Evolutionary conservation across 768 basidiomycete species (phyloP).

Genomic region (Pisolithus microcarpus): DNA sequence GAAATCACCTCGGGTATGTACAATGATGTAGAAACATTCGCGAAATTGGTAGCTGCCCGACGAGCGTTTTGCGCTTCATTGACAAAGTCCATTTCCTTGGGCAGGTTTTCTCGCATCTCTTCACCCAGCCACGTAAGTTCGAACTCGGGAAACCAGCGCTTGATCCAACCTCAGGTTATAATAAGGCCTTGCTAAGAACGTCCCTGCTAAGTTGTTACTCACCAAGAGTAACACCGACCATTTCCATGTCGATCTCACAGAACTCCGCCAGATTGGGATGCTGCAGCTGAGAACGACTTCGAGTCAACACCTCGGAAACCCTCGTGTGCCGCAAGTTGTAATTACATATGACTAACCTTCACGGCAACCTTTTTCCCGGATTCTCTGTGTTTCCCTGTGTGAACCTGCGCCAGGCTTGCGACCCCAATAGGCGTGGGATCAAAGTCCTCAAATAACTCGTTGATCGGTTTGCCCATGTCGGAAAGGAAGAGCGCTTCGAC

Average conservation of each 20-base stretch:
- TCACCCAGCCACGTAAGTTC: constrained; percentile 91
- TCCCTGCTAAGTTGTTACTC: constrained; percentile 6
- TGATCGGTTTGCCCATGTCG: constrained; percentile 70
- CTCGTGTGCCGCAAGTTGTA: not conserved
- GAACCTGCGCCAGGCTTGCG: constrained; percentile 94
- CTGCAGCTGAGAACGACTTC: constrained; percentile 48
- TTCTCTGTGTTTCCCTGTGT: constrained; percentile 66
- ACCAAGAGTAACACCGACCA: constrained; percentile 72
- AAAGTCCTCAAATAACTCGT: constrained; percentile 78
- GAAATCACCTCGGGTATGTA: constrained; percentile 82
- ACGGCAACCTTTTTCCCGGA: constrained; percentile 79
- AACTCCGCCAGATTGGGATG: constrained; percentile 93
- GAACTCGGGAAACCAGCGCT: constrained; percentile 91
- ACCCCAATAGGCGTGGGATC: constrained; percentile 87
- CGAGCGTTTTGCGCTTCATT: constrained; percentile 84
- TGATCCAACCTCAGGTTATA: constrained; percentile 61
- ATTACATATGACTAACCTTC: constrained; percentile 43
- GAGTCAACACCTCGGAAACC: constrained; percentile 1
- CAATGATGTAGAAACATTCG: constrained; percentile 61
- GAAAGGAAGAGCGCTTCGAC: constrained; percentile 67
- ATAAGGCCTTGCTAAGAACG: not conserved
- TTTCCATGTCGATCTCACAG: constrained; percentile 83
- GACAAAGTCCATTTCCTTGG: constrained; percentile 91
- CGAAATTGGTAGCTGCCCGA: constrained; percentile 66
- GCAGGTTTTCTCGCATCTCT: constrained; percentile 90